Percentiles rank a stretch among this genome's conserved stretches.
These are phyloP conservation scores for Tetrahymena elliotti DNA, from an alignment of 73 alveolate species.

Conservation along the genomic window DNA sequence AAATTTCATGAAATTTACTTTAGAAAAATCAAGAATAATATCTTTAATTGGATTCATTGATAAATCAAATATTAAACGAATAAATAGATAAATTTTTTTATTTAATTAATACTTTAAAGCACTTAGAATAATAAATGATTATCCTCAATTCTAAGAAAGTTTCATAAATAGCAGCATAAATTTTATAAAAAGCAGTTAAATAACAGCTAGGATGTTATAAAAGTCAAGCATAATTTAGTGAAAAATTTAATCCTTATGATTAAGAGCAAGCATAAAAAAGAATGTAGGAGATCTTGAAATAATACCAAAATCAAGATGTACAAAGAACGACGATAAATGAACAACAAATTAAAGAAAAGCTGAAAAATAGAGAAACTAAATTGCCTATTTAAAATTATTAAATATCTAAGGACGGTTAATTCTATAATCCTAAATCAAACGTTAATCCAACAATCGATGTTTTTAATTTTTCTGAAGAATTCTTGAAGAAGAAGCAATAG, in stretches of 20 bases:
- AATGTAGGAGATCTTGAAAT: background rate
- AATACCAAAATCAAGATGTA: background rate
- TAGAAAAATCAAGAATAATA: background rate
- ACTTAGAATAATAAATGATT: background rate
- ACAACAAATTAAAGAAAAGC: background rate
- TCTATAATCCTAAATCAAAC: constrained; percentile 31
- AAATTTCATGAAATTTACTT: too few relatives aligned
- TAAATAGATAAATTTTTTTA: background rate
- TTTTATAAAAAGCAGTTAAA: background rate
- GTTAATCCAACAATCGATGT: constrained; percentile 22
- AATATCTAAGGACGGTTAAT: constrained; percentile 2
- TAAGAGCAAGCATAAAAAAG: background rate
- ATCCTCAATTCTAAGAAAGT: background rate
- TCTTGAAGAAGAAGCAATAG: background rate
- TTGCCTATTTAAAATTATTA: constrained; percentile 14
- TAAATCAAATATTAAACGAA: background rate
- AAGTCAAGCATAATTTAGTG: background rate
- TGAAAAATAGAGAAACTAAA: constrained; percentile 21
- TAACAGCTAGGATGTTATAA: background rate
- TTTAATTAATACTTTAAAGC: background rate
- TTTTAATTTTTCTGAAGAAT: constrained; percentile 19
- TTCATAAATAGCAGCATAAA: background rate
- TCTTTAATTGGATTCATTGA: too few relatives aligned
- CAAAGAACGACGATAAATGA: background rate
- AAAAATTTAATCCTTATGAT: background rate